These are phyloP conservation scores for Lasiodiplodia gonubiensis DNA, from an alignment of 2,329 filamentous ascomycete species.

Conservation along the genomic window DNA sequence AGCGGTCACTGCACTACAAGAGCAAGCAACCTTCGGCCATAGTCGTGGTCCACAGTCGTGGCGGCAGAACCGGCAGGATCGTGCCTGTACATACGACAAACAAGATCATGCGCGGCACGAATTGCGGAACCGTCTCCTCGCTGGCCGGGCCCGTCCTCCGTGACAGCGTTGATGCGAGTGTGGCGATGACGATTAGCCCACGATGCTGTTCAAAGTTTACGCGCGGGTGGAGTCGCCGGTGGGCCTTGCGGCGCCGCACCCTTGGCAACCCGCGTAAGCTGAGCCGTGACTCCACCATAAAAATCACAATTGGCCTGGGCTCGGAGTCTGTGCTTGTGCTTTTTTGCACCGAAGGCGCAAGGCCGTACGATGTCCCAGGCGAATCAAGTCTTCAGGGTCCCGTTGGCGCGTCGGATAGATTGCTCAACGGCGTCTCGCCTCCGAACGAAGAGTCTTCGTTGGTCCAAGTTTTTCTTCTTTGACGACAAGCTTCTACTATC, in stretches of 20 bases:
- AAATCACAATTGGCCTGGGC: constrained; percentile 45
- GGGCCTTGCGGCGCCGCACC: constrained; percentile 69
- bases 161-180: constrained; percentile 63
- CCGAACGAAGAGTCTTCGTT: neutral
- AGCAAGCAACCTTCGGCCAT: constrained; percentile 37
- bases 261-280: constrained; percentile 60
- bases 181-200: constrained; percentile 69
- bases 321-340: constrained; percentile 66
- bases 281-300: constrained; percentile 39
- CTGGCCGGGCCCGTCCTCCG: constrained; percentile 68
- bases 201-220: constrained; percentile 61
- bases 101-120: constrained; percentile 77
- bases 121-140: constrained; percentile 71
- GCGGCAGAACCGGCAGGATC: constrained; percentile 54
- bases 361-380: constrained; percentile 54
- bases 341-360: constrained; percentile 68
- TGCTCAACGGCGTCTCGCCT: neutral
- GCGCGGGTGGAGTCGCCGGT: constrained; percentile 52
- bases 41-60: too few relatives aligned
- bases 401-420: neutral
- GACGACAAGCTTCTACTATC: neutral
- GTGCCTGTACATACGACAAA: constrained; percentile 60
- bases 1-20: constrained; percentile 72
- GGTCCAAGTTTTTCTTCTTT: neutral
- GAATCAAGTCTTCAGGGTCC: neutral